These are phyloP conservation scores for Canavalia gladiata DNA, from an alignment of 306 rosid genomes.

Conservation along the genomic window DNA sequence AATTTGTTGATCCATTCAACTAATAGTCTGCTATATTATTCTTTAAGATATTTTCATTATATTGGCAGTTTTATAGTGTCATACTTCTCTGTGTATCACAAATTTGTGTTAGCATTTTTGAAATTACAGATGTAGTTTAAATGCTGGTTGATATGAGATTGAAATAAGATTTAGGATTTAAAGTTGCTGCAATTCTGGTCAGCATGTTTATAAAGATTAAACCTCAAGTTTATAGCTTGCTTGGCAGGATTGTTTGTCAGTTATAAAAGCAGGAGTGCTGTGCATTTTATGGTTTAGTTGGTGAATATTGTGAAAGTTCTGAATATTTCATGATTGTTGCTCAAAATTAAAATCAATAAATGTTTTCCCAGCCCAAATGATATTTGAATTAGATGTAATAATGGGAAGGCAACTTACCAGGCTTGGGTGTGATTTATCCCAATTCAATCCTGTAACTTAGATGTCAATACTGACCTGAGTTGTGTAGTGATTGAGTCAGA, in stretches of 20 bases:
- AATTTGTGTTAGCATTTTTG: neutral
- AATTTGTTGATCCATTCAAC: neutral
- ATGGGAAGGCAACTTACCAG: neutral
- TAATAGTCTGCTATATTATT: neutral
- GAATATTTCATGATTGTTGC: too few species aligned
- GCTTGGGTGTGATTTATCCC: neutral
- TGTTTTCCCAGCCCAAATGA: too few species aligned
- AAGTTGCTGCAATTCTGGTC: too few species aligned
- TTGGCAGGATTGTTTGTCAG: too few species aligned
- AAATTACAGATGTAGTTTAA: neutral
- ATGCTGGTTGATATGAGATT: neutral
- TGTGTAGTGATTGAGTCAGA: neutral
- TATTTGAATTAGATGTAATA: neutral
- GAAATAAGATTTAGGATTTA: too few species aligned
- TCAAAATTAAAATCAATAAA: too few species aligned
- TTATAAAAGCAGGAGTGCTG: too few species aligned
- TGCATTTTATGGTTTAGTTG: too few species aligned
- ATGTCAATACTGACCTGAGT: neutral
- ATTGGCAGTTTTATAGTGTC: neutral
- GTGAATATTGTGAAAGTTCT: too few species aligned
- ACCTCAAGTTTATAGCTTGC: too few species aligned
- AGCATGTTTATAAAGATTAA: too few species aligned
- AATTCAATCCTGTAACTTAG: neutral
- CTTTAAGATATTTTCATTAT: neutral
- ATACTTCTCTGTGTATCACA: neutral